These are phyloP conservation scores for Mortierella antarctica DNA, from an alignment of 192 early-diverging fungal species.

Conservation along the genomic window DNA sequence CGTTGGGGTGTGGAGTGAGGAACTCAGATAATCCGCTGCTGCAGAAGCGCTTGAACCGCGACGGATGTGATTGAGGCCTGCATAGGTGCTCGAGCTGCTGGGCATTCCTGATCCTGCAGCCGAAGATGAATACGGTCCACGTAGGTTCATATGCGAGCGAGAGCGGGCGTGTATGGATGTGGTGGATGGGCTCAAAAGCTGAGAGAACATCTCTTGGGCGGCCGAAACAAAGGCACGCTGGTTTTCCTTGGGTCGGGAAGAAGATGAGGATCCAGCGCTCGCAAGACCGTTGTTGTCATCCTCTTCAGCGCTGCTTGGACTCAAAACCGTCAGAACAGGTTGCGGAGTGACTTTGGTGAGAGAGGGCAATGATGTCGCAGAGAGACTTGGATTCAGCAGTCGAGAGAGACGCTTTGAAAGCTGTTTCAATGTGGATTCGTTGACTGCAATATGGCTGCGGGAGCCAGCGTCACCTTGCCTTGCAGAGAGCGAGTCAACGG, in stretches of 20 bases:
- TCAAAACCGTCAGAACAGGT: conserved; percentile 13
- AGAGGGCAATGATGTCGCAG: conserved; percentile 21
- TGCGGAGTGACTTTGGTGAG: conserved; percentile 25
- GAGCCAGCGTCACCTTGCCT: too few species aligned
- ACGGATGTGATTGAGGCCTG: too few species aligned
- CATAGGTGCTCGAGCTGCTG: too few species aligned
- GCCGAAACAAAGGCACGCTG: background rate
- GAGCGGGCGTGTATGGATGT: conserved; percentile 1
- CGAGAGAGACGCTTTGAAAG: conserved; percentile 30
- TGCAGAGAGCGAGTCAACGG: too few species aligned
- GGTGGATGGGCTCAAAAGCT: conserved; percentile 13
- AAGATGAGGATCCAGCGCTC: background rate
- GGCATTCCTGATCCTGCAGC: too few species aligned
- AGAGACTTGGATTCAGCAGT: conserved; percentile 29
- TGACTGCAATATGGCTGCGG: too few species aligned
- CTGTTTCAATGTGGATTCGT: background rate
- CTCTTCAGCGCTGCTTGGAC: background rate
- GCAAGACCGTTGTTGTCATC: background rate
- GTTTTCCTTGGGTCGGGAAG: background rate
- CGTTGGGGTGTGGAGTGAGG: too few species aligned
- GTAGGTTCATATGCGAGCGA: conserved; percentile 11
- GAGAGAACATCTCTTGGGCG: conserved; percentile 10
- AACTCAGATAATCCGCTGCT: background rate
- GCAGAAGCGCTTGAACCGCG: background rate
- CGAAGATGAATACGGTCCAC: background rate